Evolutionary conservation across 2,329 filamentous ascomycete genomes (phyloP).

Genomic region (Blastomyces gilchristii): DNA sequence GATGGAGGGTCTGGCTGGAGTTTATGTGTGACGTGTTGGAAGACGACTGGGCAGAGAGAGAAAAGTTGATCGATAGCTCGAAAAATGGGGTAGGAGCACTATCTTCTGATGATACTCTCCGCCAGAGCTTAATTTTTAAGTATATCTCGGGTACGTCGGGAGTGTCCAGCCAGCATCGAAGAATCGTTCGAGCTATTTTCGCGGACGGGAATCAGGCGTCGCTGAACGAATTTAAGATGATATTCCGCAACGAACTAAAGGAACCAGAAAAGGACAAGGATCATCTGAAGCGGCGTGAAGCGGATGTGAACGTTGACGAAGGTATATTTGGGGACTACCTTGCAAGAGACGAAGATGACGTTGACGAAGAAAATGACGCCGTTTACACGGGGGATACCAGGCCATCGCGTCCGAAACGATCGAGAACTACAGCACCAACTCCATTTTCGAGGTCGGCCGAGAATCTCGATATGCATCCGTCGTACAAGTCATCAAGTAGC

Average conservation of each 20-base stretch:
- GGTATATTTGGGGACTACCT: conserved; percentile 40
- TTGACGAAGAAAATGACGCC: conserved; percentile 17
- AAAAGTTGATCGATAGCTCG: conserved; percentile 13
- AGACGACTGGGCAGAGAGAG: conserved; percentile 34
- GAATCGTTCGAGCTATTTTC: conserved; percentile 39
- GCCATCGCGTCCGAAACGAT: conserved; percentile 26
- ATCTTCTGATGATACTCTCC: not conserved
- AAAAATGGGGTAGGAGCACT: not conserved
- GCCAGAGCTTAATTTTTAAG: conserved; percentile 34
- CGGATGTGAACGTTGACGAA: conserved; percentile 37
- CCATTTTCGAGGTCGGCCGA: not conserved
- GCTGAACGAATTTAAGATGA: conserved; percentile 34
- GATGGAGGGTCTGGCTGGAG: conserved; percentile 71
- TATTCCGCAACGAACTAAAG: conserved; percentile 39
- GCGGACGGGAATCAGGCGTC: conserved; percentile 33
- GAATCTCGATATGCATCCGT: conserved; percentile 4
- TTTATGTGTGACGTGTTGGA: conserved; percentile 49
- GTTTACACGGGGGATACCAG: conserved; percentile 13
- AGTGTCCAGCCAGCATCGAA: conserved; percentile 28
- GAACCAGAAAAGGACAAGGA: conserved; percentile 21
- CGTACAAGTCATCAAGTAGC: conserved; percentile 12
- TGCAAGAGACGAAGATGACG: conserved; percentile 27
- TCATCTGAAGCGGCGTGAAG: conserved; percentile 31
- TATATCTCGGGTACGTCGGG: conserved; percentile 29
- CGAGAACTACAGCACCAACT: conserved; percentile 16